Evolutionary conservation across 345 rosid genomes (phyloP).

Genomic region (Triadica sebifera): DNA sequence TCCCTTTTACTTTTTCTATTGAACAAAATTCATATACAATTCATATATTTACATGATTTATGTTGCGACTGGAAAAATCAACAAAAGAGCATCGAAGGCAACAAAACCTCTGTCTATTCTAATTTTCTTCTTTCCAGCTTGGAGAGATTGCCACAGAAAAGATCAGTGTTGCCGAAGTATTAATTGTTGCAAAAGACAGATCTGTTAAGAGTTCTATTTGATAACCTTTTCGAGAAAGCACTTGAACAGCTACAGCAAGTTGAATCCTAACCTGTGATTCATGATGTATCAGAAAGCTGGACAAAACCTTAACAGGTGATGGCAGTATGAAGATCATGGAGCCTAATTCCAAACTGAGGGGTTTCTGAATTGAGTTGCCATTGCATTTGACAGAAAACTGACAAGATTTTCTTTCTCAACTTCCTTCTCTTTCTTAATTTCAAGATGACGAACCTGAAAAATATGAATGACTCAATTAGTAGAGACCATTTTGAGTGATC

Average conservation of each 20-base stretch:
- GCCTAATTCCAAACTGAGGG: slow-evolving; percentile 66
- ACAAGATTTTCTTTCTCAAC: slow-evolving; percentile 63
- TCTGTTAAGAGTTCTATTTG: background rate
- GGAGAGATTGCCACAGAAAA: background rate
- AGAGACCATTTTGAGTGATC: background rate
- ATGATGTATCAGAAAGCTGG: background rate
- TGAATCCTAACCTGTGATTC: background rate
- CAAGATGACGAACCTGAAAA: slow-evolving; percentile 77
- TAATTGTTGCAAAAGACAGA: background rate
- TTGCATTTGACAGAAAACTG: slow-evolving; percentile 65
- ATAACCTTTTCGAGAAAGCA: background rate
- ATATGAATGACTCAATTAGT: slow-evolving; percentile 1
- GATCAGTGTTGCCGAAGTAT: background rate
- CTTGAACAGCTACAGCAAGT: background rate
- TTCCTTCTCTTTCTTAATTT: slow-evolving; percentile 73
- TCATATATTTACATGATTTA: background rate
- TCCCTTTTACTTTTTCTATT: background rate
- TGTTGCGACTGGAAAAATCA: background rate
- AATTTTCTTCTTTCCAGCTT: background rate
- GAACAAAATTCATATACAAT: background rate
- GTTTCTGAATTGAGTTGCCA: slow-evolving; percentile 68
- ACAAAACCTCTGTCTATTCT: background rate
- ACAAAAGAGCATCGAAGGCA: background rate
- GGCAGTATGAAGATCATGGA: background rate
- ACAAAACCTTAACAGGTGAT: background rate